Base-by-base conservation (phyloP, 2,329 filamentous ascomycete genomes). In the Aspergillus viridinutans region DNA sequence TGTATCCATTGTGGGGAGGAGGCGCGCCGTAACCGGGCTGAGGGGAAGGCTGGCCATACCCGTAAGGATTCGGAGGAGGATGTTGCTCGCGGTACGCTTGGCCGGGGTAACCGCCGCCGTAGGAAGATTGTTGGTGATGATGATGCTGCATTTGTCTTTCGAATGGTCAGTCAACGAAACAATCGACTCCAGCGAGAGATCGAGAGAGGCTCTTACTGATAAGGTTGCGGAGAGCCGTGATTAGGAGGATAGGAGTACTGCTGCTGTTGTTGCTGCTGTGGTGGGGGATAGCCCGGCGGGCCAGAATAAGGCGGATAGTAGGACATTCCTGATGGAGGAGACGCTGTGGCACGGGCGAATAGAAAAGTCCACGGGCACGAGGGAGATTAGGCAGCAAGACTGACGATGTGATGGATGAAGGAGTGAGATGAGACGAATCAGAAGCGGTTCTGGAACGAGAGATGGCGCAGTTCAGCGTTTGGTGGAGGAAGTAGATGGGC, bases 221-320 rank as follows among this genome's bases (percentile, higher is more conserved):
- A 76, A 53, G 68, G 72, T 55, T 75, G 71, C 58, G 68, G 73
- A 55, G 73, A 69, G 52, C 71, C 72, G 59, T 77, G 77, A 57
- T 65, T 64, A 55, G 64, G 69, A 58, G 69, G 66, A 59, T 69
- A 67, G 58, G 52, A 49, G 54, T 60, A 62, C 21, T 47, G 43
- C 43, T 58, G 60, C 26, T 61, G 57, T 40, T 58, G 56, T 21
- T 66, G 65, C 53, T 72, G 69, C 62, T 71, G 74, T 54, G 67
- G 76, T 63, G 80, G 84, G 79, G 81, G 79, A 65, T 83, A 83
- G 61, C 80, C 80, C 68, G 79, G 78, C 62, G 81, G 78, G 54
- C 80, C 80, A 69, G 79, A 76, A 67, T 86, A 85, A 50, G 80
- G 80, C 62, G 83, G 83, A 70, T 86, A 88, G 68, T 83, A 85